Conservation (phyloP, 768 basidiomycete species). For the Lyophyllum semitale region DNA sequence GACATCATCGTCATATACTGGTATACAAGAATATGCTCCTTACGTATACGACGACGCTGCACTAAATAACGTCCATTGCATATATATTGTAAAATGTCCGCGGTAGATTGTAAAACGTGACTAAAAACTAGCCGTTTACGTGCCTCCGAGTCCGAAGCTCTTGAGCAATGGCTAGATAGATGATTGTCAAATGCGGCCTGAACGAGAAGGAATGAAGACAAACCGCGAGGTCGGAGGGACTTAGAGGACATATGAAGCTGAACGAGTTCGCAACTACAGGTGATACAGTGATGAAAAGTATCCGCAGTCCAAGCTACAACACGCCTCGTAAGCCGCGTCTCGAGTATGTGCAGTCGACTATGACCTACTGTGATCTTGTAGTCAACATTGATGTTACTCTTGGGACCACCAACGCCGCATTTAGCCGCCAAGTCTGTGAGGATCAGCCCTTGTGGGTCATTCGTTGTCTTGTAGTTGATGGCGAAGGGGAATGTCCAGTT, state of each 20-base stretch:
- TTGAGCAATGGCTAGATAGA: constrained; percentile 12
- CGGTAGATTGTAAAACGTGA: neutral
- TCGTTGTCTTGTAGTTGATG: constrained; percentile 56
- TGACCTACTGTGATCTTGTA: constrained; percentile 67
- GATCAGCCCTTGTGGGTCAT: constrained; percentile 54
- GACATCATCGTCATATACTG: neutral
- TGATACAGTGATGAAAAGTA: constrained; percentile 66
- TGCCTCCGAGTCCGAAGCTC: constrained; percentile 9
- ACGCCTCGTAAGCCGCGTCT: neutral
- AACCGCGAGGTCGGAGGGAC: constrained; percentile 30
- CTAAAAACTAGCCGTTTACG: neutral
- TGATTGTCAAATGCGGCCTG: neutral
- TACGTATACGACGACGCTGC: neutral
- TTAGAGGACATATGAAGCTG: constrained; percentile 66
- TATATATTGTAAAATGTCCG: constrained; percentile 4
- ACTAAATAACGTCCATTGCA: neutral
- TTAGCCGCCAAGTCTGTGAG: constrained; percentile 63
- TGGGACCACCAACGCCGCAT: constrained; percentile 55
- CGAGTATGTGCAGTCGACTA: neutral
- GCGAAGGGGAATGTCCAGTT: constrained; percentile 79
- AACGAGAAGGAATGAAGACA: constrained; percentile 6
- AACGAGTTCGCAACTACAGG: constrained; percentile 65
- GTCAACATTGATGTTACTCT: constrained; percentile 53
- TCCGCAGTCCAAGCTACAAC: constrained; percentile 58
- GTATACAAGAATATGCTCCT: too few relatives aligned